Evolutionary conservation across 495 filamentous ascomycete genomes (phyloP).

Genomic region (Rhypophila decipiens): DNA sequence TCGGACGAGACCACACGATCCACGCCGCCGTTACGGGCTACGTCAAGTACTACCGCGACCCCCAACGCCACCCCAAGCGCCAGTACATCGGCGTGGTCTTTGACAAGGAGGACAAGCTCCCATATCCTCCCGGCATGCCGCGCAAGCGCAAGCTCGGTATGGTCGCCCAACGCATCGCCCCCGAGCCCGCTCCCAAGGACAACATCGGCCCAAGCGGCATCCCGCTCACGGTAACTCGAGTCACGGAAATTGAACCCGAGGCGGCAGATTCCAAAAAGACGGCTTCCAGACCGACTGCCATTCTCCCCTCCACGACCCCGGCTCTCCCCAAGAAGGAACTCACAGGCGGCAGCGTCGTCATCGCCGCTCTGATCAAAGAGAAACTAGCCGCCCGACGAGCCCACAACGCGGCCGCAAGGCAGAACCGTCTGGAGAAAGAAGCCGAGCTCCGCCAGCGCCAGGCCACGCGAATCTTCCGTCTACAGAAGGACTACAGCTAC

Average conservation of each 20-base stretch:
- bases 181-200: constrained; percentile 14
- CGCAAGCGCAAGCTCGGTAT: constrained; percentile 66
- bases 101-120: constrained; percentile 65
- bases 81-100: constrained; percentile 91
- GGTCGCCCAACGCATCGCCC: constrained; percentile 40
- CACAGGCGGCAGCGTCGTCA: constrained; percentile 16
- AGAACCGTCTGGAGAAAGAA: constrained; percentile 10
- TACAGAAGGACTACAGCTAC: constrained; percentile 71
- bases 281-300: too few relatives aligned
- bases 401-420: constrained; percentile 27
- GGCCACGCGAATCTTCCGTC: constrained; percentile 36
- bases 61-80: constrained; percentile 65
- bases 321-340: not conserved
- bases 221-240: constrained; percentile 32
- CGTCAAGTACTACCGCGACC: constrained; percentile 93
- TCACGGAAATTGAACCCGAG: constrained; percentile 23
- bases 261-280: not conserved
- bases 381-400: constrained; percentile 27
- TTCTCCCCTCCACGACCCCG: not conserved
- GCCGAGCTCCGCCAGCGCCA: constrained; percentile 17
- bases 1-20: constrained; percentile 98
- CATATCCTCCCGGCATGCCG: constrained; percentile 62
- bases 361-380: constrained; percentile 29
- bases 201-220: constrained; percentile 36
- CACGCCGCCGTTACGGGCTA: constrained; percentile 78